phyloP scores from a whole-genome alignment of 106 monocot genomes.

The Acorus calamus region DNA sequence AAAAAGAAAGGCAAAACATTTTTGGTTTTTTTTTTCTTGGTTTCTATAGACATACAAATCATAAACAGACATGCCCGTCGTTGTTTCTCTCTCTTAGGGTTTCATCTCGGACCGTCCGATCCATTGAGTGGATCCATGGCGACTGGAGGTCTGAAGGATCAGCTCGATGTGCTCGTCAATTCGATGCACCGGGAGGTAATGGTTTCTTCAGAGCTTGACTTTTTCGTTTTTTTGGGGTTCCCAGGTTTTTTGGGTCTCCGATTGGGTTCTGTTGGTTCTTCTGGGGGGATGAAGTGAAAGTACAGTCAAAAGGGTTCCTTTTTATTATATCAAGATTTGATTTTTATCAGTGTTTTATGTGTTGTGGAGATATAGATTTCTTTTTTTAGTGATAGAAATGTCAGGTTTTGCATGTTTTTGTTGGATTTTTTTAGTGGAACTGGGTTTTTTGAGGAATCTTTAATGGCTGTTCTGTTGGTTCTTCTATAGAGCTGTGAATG shows the following conservation, averaged over 20 bases:
- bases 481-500: too few relatives aligned
- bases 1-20: too few relatives aligned
- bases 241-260: background rate
- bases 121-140: background rate
- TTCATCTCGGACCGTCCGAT: background rate
- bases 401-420: too few relatives aligned
- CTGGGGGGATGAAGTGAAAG: too few relatives aligned
- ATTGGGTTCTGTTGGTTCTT: too few relatives aligned
- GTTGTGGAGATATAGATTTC: background rate
- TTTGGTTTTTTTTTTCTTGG: too few relatives aligned
- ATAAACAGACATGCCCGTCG: too few relatives aligned
- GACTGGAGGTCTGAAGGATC: constrained; percentile 2
- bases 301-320: background rate
- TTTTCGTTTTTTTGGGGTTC: background rate
- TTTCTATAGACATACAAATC: too few relatives aligned
- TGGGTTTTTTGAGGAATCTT: too few relatives aligned
- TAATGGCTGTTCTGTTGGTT: too few relatives aligned
- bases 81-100: background rate
- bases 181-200: constrained; percentile 50
- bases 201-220: background rate
- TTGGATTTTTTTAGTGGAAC: too few relatives aligned
- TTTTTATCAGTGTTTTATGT: background rate
- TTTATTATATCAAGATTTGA: background rate
- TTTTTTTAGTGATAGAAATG: too few relatives aligned
- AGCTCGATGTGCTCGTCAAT: constrained; percentile 27